A percentile compares a stretch with the other conserved stretches of the same genome.
Conservation (phyloP, 371 early-diverging fungal genomes). For the Zopfochytrium polystomum region DNA sequence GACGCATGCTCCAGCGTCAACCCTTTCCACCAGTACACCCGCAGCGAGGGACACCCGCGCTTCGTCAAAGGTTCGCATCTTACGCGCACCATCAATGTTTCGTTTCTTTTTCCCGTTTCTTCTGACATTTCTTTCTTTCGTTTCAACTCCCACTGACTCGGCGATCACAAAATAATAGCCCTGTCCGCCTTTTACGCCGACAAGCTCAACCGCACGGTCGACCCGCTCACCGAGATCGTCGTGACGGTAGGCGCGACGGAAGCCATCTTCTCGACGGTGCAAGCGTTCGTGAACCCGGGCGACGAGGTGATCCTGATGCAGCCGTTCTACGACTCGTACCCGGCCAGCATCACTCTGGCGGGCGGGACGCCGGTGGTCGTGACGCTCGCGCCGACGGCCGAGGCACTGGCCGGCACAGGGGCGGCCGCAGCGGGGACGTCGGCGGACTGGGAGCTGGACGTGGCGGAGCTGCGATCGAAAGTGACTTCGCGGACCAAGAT, state of each 20-base stretch:
- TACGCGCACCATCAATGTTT: neutral
- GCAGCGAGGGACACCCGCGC: slow-evolving; percentile 76
- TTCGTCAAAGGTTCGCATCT: slow-evolving; percentile 56
- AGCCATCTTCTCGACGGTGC: slow-evolving; percentile 79
- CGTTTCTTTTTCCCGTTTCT: neutral
- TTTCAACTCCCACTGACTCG: neutral
- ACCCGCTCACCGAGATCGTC: slow-evolving; percentile 80
- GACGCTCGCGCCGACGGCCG: slow-evolving; percentile 62
- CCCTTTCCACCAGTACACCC: slow-evolving; percentile 72
- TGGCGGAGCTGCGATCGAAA: slow-evolving; percentile 73
- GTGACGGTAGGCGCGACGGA: slow-evolving; percentile 93
- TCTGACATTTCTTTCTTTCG: neutral
- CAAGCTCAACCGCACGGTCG: slow-evolving; percentile 63
- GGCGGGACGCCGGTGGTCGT: slow-evolving; percentile 86
- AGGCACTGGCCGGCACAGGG: too few species aligned
- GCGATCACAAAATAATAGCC: slow-evolving; percentile 39
- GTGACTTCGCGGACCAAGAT: slow-evolving; percentile 75
- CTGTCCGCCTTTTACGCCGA: slow-evolving; percentile 72
- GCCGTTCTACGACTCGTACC: slow-evolving; percentile 91
- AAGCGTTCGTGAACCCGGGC: slow-evolving; percentile 72
- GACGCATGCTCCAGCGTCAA: slow-evolving; percentile 56
- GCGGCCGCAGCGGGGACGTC: slow-evolving; percentile 26
- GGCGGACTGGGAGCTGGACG: slow-evolving; percentile 82
- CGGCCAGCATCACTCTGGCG: slow-evolving; percentile 68
- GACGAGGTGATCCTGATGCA: slow-evolving; percentile 86